These are phyloP conservation scores for Centella asiatica DNA, from an alignment of 129 eudicot genomes.

Conservation along the genomic window DNA sequence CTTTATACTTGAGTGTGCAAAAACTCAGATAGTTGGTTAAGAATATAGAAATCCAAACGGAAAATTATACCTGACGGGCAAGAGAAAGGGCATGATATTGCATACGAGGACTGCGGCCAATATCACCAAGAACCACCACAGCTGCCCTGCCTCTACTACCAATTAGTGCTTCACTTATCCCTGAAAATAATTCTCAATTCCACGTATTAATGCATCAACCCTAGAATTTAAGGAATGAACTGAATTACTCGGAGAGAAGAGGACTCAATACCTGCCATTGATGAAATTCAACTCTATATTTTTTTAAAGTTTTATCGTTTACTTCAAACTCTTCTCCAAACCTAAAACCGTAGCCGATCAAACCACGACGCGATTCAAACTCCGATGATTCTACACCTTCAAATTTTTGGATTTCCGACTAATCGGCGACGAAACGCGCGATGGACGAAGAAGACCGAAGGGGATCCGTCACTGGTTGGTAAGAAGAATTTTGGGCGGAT, in stretches of 20 bases:
- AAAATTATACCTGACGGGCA: slow-evolving; percentile 68
- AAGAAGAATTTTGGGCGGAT: too few species aligned
- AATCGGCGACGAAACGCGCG: too few species aligned
- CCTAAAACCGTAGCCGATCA: not conserved
- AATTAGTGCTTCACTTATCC: slow-evolving; percentile 14
- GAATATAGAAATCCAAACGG: not conserved
- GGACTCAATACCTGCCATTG: not conserved
- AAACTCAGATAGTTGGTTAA: not conserved
- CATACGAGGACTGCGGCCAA: slow-evolving; percentile 97
- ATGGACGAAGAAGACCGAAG: too few species aligned
- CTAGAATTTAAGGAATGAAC: not conserved
- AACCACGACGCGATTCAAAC: too few species aligned
- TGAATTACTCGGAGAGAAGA: too few species aligned
- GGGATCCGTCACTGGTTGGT: too few species aligned
- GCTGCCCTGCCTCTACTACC: slow-evolving; percentile 68
- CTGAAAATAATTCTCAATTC: not conserved
- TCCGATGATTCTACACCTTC: too few species aligned
- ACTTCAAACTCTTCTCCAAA: not conserved
- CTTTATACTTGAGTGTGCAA: too few species aligned
- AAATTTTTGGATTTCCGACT: too few species aligned
- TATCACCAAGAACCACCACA: slow-evolving; percentile 82
- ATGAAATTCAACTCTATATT: not conserved
- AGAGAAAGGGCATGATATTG: slow-evolving; percentile 94
- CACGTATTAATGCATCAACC: not conserved
- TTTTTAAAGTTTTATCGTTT: not conserved